These are phyloP conservation scores for Eutrema japonicum DNA, from an alignment of 345 rosid genomes.

Conservation along the genomic window DNA sequence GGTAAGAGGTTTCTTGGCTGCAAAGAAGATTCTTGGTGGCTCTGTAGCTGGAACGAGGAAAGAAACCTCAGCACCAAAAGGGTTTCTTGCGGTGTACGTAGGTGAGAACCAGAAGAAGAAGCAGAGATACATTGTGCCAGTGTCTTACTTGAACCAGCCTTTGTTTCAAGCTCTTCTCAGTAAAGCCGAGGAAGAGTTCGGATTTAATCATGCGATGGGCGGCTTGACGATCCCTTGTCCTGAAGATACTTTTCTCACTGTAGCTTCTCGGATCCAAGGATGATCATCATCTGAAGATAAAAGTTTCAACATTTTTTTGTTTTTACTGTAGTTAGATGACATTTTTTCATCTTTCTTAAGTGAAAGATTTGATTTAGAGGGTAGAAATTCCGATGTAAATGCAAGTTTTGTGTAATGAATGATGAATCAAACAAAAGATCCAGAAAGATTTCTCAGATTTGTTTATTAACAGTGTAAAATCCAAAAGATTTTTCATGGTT, in stretches of 20 bases:
- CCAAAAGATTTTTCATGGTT: slow-evolving; percentile 8
- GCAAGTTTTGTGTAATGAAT: not conserved
- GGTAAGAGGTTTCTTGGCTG: slow-evolving; percentile 27
- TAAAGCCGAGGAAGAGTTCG: slow-evolving; percentile 56
- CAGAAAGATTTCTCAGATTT: slow-evolving; percentile 20
- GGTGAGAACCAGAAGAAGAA: slow-evolving; percentile 47
- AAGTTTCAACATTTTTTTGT: not conserved
- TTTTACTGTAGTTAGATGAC: not conserved
- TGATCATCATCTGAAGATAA: slow-evolving; percentile 22
- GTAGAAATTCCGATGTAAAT: not conserved
- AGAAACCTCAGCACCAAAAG: slow-evolving; percentile 43
- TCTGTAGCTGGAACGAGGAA: slow-evolving; percentile 36
- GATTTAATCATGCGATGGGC: slow-evolving; percentile 51
- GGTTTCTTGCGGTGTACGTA: slow-evolving; percentile 53
- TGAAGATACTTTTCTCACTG: slow-evolving; percentile 46
- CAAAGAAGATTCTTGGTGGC: slow-evolving; percentile 42
- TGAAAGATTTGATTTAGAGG: slow-evolving; percentile 8
- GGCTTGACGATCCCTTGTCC: slow-evolving; percentile 59
- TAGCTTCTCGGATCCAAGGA: slow-evolving; percentile 44
- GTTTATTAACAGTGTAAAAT: slow-evolving; percentile 8
- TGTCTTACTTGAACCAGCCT: slow-evolving; percentile 50
- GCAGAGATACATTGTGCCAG: slow-evolving; percentile 54
- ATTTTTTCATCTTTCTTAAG: not conserved
- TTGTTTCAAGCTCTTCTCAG: slow-evolving; percentile 50
- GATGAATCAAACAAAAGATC: slow-evolving; percentile 3